These are phyloP conservation scores for Lantana camara DNA, from an alignment of 257 asterid species.

Conservation along the genomic window DNA sequence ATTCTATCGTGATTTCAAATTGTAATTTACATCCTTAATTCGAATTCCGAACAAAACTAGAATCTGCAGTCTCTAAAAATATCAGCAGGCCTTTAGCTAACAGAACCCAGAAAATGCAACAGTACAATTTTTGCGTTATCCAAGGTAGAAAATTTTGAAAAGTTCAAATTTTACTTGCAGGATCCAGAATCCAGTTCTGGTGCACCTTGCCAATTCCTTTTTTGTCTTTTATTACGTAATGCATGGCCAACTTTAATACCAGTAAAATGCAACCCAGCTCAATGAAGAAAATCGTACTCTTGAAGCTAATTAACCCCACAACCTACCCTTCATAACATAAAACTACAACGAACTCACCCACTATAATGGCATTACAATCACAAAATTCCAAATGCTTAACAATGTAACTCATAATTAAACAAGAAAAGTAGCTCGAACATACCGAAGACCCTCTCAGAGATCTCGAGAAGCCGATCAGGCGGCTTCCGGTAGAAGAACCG, in stretches of 20 bases:
- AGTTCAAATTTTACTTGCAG: conserved; percentile 10
- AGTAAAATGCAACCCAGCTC: conserved; percentile 1
- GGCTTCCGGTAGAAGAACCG: conserved; percentile 79
- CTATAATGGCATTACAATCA: neutral
- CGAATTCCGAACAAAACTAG: conserved; percentile 1
- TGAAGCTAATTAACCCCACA: neutral
- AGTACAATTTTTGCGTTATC: neutral
- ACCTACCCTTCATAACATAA: neutral
- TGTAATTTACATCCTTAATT: conserved; percentile 10
- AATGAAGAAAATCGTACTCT: no score
- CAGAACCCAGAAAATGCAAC: conserved; percentile 4
- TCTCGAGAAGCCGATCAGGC: conserved; percentile 84
- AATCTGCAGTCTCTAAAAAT: conserved; percentile 9
- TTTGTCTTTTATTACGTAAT: no score
- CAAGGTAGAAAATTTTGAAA: neutral
- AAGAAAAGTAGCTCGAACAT: conserved; percentile 1
- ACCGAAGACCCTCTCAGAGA: conserved; percentile 81
- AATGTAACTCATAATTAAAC: conserved; percentile 10
- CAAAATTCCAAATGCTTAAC: neutral
- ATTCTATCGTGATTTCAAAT: neutral
- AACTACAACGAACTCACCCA: neutral
- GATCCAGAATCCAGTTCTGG: conserved; percentile 14
- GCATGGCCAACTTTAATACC: conserved; percentile 8
- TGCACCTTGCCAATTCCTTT: no score
- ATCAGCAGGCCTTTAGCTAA: conserved; percentile 19